Evolutionary conservation across 2,329 filamentous ascomycete species (phyloP).

Genomic region (Stemphylium beticola): DNA sequence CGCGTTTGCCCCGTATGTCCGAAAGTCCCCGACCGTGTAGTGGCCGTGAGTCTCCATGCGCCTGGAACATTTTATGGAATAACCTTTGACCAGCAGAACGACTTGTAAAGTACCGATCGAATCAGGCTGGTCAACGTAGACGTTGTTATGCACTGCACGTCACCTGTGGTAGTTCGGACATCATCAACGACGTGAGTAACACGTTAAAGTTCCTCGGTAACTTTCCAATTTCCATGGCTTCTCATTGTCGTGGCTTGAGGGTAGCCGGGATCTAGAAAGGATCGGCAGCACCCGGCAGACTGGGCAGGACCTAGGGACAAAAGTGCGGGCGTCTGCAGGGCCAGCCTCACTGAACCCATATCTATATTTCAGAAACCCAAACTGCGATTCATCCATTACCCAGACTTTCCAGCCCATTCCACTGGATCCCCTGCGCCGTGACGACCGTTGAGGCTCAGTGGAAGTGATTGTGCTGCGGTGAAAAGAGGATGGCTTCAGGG

Average conservation of each 20-base stretch:
- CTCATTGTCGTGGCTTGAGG: neutral
- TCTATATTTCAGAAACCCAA: neutral
- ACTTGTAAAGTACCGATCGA: neutral
- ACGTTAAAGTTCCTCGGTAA: slow-evolving; percentile 1
- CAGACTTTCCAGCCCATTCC: too few relatives aligned
- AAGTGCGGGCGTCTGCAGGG: neutral
- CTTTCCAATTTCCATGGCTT: slow-evolving; percentile 1
- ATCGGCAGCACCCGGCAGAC: neutral
- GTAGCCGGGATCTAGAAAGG: neutral
- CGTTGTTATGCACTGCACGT: neutral
- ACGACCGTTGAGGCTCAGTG: too few relatives aligned
- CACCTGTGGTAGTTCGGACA: neutral
- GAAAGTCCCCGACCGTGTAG: too few relatives aligned
- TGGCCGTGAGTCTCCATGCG: too few relatives aligned
- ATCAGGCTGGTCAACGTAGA: neutral
- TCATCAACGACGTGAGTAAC: neutral
- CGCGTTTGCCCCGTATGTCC: too few relatives aligned
- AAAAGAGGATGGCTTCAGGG: too few relatives aligned
- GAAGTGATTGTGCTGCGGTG: too few relatives aligned
- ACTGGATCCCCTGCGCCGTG: too few relatives aligned
- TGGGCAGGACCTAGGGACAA: neutral
- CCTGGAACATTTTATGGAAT: too few relatives aligned
- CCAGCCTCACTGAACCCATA: neutral
- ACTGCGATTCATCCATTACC: too few relatives aligned
- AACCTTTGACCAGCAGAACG: too few relatives aligned